Conservation (phyloP, 768 basidiomycete species). For the Pleurotus tuber-regium region DNA sequence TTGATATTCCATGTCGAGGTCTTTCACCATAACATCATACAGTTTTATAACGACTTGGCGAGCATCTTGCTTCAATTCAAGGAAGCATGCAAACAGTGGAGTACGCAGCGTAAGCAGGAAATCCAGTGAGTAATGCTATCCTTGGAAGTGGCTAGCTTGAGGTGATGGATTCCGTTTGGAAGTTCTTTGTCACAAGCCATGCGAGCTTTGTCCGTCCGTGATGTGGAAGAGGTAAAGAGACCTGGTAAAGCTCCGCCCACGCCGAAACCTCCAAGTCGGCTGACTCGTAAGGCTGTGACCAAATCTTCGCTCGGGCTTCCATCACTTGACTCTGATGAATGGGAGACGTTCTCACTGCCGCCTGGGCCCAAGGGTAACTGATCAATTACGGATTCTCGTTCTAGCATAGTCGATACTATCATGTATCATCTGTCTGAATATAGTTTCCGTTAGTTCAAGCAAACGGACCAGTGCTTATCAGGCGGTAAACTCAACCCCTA, state of each 20-base stretch:
- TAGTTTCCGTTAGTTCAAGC: neutral
- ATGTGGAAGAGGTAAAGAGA: slow-evolving; percentile 22
- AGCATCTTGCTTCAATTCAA: slow-evolving; percentile 72
- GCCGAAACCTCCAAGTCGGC: slow-evolving; percentile 10
- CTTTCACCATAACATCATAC: slow-evolving; percentile 3
- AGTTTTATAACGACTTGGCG: slow-evolving; percentile 92
- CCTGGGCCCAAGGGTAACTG: slow-evolving; percentile 28
- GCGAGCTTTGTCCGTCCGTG: slow-evolving; percentile 11
- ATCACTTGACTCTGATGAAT: slow-evolving; percentile 46
- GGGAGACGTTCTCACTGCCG: slow-evolving; percentile 51
- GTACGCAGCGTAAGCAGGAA: slow-evolving; percentile 66
- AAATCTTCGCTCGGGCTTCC: slow-evolving; percentile 40
- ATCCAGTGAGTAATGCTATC: slow-evolving; percentile 51
- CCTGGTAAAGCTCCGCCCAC: slow-evolving; percentile 1
- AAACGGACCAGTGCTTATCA: too few species aligned
- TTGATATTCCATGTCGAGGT: too few species aligned
- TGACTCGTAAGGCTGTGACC: slow-evolving; percentile 12
- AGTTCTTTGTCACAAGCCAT: slow-evolving; percentile 38
- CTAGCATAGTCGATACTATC: too few species aligned
- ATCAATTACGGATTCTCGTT: too few species aligned
- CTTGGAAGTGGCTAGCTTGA: slow-evolving; percentile 2
- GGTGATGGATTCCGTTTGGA: slow-evolving; percentile 12
- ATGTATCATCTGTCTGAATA: neutral
- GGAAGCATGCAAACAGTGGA: slow-evolving; percentile 75
- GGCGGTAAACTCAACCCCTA: too few species aligned